phyloP scores from a whole-genome alignment of 2,329 filamentous ascomycete genomes.

The Fusarium irregulare region DNA sequence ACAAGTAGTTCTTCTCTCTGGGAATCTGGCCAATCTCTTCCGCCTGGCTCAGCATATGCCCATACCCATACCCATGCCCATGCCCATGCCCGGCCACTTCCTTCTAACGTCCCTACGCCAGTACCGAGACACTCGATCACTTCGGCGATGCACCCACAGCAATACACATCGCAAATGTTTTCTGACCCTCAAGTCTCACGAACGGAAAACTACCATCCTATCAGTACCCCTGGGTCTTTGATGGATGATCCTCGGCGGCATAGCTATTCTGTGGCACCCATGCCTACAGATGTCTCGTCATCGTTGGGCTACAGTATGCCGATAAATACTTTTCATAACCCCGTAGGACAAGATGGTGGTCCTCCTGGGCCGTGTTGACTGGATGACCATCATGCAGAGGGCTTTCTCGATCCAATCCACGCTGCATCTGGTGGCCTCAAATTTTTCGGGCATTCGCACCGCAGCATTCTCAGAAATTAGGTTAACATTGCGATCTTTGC shows the following conservation, averaged over 20 bases:
- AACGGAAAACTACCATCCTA: conserved; percentile 36
- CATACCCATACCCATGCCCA: not conserved
- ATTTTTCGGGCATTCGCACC: not conserved
- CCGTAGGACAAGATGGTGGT: conserved; percentile 33
- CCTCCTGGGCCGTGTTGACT: conserved; percentile 42
- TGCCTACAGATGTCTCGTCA: conserved; percentile 38
- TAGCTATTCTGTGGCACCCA: conserved; percentile 39
- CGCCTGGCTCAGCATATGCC: conserved; percentile 40
- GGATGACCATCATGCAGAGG: conserved; percentile 10
- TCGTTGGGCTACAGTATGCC: conserved; percentile 43
- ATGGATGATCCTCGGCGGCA: conserved; percentile 43
- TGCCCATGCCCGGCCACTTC: conserved; percentile 40
- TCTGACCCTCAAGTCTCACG: conserved; percentile 36
- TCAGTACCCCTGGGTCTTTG: conserved; percentile 38
- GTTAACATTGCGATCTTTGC: not conserved
- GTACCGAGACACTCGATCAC: conserved; percentile 40
- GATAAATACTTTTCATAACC: conserved; percentile 41
- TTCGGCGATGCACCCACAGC: conserved; percentile 40
- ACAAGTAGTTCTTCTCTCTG: conserved; percentile 50
- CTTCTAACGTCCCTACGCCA: conserved; percentile 38
- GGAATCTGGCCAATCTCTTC: conserved; percentile 47
- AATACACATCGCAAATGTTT: conserved; percentile 40
- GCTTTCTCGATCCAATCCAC: conserved; percentile 8
- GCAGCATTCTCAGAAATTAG: not conserved
- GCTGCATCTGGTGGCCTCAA: conserved; percentile 3